Percentiles rank a stretch among this genome's conserved stretches.
phyloP scores from a whole-genome alignment of 441 rosid species.

The Pelargonium exstipulatum region DNA sequence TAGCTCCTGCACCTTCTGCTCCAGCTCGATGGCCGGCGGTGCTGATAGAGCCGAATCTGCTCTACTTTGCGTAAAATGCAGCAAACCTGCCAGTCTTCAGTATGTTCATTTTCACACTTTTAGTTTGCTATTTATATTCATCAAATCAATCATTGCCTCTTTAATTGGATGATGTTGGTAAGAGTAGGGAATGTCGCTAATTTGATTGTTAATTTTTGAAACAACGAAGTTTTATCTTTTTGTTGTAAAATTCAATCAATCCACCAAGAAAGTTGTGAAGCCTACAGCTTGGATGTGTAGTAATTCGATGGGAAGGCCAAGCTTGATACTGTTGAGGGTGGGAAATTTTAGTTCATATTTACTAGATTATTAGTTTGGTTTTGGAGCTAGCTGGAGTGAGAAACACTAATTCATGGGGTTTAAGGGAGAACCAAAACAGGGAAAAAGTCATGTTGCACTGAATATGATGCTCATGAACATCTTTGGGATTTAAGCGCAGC shows the following conservation, averaged over 20 bases:
- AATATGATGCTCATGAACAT: neutral
- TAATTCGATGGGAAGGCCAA: neutral
- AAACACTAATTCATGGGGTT: neutral
- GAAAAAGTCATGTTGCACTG: neutral
- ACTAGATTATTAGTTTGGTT: neutral
- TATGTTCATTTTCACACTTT: conserved; percentile 26
- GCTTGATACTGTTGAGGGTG: neutral
- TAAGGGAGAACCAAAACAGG: neutral
- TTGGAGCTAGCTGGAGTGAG: neutral
- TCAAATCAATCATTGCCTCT: neutral
- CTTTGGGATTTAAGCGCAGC: neutral
- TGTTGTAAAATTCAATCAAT: too few species aligned
- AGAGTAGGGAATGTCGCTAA: too few species aligned
- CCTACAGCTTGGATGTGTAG: neutral
- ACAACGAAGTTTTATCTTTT: too few species aligned
- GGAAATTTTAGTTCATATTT: neutral
- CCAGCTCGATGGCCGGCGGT: conserved; percentile 51
- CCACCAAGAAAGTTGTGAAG: too few species aligned
- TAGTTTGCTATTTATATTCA: neutral
- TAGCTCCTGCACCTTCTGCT: neutral
- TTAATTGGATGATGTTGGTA: neutral
- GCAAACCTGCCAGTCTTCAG: conserved; percentile 85
- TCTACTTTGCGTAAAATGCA: conserved; percentile 57
- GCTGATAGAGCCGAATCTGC: conserved; percentile 44
- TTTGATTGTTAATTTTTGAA: too few species aligned